A percentile compares a stretch with the other conserved stretches of the same genome.
Conservation (phyloP, 306 rosid genomes). For the Rosa rugosa region DNA sequence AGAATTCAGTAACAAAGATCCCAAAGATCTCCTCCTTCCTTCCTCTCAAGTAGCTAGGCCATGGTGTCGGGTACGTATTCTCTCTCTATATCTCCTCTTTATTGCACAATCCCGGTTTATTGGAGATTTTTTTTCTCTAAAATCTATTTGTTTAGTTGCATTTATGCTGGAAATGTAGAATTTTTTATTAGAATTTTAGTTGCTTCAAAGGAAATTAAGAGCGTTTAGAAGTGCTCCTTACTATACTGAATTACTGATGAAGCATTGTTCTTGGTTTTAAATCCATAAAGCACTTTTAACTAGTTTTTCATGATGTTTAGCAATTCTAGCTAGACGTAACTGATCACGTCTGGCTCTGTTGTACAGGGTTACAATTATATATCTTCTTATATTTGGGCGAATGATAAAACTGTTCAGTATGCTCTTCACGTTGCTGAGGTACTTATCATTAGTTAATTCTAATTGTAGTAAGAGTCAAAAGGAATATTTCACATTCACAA, state of each 20-base stretch:
- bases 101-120: too few species aligned
- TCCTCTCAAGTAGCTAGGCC: not conserved
- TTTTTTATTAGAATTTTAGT: too few species aligned
- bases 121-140: too few species aligned
- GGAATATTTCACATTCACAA: too few species aligned
- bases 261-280: too few species aligned
- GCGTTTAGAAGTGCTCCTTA: not conserved
- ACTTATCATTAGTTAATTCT: not conserved
- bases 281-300: too few species aligned
- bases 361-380: not conserved
- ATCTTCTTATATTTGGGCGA: not conserved
- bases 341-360: not conserved
- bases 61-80: conserved; percentile 19
- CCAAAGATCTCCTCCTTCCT: not conserved
- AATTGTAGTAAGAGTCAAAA: not conserved
- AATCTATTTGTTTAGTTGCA: too few species aligned
- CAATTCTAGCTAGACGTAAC: too few species aligned
- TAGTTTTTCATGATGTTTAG: too few species aligned
- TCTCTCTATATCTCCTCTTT: not conserved
- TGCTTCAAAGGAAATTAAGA: too few species aligned
- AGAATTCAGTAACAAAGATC: not conserved
- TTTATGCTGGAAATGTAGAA: not conserved
- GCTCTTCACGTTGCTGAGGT: not conserved
- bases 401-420: conserved; percentile 5
- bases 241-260: too few species aligned